phyloP scores from a whole-genome alignment of 331 rosid species.

The Quercus tomentella region DNA sequence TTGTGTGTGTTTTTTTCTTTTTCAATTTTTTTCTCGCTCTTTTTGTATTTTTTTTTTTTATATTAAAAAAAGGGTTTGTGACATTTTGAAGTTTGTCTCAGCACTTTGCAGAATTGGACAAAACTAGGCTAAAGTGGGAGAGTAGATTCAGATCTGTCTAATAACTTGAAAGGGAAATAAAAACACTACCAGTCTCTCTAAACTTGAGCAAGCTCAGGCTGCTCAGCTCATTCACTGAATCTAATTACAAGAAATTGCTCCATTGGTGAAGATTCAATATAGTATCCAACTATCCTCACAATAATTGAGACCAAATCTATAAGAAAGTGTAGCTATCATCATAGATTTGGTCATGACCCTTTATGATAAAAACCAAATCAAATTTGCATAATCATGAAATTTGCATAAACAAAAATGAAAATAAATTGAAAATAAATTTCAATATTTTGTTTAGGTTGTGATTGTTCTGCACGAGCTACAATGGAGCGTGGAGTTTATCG shows the following conservation, averaged over 20 bases:
- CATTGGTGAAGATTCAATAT: background rate
- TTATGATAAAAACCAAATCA: too few relatives aligned
- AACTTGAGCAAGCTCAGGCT: background rate
- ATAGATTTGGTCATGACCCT: too few relatives aligned
- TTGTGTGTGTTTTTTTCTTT: background rate
- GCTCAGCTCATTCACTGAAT: background rate
- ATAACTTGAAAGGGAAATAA: background rate
- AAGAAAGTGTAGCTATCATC: background rate
- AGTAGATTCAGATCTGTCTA: constrained; percentile 9
- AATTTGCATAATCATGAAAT: too few relatives aligned
- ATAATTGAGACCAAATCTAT: background rate
- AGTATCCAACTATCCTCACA: background rate
- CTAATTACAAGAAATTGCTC: background rate
- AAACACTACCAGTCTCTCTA: background rate
- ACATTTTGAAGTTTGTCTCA: background rate
- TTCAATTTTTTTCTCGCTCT: background rate
- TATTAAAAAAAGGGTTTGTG: too few relatives aligned
- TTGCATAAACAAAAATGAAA: background rate
- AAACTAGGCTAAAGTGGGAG: constrained; percentile 13
- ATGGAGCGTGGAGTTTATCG: background rate
- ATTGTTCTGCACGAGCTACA: background rate
- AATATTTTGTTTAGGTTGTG: too few relatives aligned
- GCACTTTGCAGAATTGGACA: constrained; percentile 14
- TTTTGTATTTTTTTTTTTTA: background rate
- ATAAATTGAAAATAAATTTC: too few relatives aligned